Percentiles rank a stretch among this genome's conserved stretches.
Conservation (phyloP, 768 basidiomycete genomes). For the Dendrothele bispora region DNA sequence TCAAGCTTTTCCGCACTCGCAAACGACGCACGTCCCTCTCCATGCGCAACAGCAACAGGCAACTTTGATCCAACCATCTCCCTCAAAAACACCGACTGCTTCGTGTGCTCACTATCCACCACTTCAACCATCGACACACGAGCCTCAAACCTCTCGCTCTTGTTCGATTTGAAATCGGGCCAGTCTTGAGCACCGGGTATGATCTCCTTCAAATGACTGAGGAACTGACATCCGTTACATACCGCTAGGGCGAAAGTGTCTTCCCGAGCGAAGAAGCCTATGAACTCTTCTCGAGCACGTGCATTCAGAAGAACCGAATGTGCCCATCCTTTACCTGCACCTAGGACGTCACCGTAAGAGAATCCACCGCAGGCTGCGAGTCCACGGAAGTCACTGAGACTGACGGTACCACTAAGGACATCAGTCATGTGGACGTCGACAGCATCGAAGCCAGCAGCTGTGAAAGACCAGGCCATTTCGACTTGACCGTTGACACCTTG, state of each 20-base stretch:
- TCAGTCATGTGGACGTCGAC: conserved; percentile 99
- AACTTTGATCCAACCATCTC: conserved; percentile 52
- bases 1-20: conserved; percentile 28
- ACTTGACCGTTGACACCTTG: conserved; percentile 98
- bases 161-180: conserved; percentile 91
- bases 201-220: conserved; percentile 83
- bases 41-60: conserved; percentile 93
- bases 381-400: conserved; percentile 74
- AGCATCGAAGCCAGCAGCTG: conserved; percentile 90
- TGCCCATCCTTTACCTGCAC: conserved; percentile 98
- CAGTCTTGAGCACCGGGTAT: conserved; percentile 86
- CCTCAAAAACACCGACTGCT: conserved; percentile 56
- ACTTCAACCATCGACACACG: conserved; percentile 82
- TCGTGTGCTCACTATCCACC: conserved; percentile 52
- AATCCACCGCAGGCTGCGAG: conserved; percentile 97
- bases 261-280: conserved; percentile 75
- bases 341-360: conserved; percentile 97
- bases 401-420: conserved; percentile 70
- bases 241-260: conserved; percentile 90
- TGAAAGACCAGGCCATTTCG: conserved; percentile 99
- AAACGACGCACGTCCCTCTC: conserved; percentile 81
- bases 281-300: conserved; percentile 74
- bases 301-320: conserved; percentile 89
- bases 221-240: conserved; percentile 98
- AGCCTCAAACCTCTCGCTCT: conserved; percentile 88